Conservation (phyloP, 116 monocot species). For the Phalaenopsis hybrid region DNA sequence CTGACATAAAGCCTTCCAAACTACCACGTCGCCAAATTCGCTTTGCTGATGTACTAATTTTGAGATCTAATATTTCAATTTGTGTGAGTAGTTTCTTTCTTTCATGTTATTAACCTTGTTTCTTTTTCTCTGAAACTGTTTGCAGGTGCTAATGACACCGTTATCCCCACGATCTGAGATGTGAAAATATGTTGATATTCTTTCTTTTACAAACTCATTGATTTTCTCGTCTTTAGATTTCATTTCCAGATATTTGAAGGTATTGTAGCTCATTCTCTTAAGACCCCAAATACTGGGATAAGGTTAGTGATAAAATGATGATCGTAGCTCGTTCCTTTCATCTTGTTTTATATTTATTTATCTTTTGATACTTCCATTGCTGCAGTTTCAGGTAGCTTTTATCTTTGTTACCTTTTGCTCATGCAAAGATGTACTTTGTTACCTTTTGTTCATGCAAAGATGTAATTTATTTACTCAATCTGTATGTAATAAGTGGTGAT, state of each 20-base stretch:
- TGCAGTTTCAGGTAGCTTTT: neutral
- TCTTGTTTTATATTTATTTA: neutral
- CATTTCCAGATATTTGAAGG: neutral
- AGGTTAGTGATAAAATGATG: neutral
- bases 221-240: neutral
- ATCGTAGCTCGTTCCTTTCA: neutral
- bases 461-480: neutral
- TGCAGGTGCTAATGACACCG: conserved; percentile 15
- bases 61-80: neutral
- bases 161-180: conserved; percentile 17
- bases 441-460: neutral
- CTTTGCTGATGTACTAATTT: conserved; percentile 19
- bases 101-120: neutral
- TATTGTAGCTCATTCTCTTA: neutral
- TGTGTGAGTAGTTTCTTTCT: neutral
- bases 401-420: neutral
- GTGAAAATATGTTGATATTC: conserved; percentile 3
- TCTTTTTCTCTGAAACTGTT: neutral
- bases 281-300: neutral
- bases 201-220: neutral
- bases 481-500: neutral
- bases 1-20: conserved; percentile 9
- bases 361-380: neutral
- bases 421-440: neutral
- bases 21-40: conserved; percentile 13